Base-by-base conservation (phyloP, 2,329 filamentous ascomycete species). In the Beauveria varroae region DNA sequence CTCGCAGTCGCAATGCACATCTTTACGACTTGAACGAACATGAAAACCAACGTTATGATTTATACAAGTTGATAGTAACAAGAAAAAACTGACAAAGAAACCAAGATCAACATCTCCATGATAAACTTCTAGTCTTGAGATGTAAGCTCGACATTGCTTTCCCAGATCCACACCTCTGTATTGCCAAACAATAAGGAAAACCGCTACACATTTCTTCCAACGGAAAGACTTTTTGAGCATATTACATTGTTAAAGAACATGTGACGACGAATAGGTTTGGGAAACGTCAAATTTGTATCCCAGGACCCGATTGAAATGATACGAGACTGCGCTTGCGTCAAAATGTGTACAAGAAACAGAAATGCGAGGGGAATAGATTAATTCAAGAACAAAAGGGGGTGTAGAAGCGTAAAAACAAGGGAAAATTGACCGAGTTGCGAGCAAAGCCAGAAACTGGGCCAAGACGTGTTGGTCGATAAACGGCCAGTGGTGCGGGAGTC, bases 281-380 rank as follows among this genome's bases (percentile, higher is more conserved):
- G 61, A 56, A 54, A 30, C 57, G 47, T 52, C 57, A 20, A 61
- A 41, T 46, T 37, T 54, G 43, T 61, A 61, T 61, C 44, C 51
- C 58, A 56, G 51, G 34, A 30, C 51, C 26, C 43, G 44, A 55
- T 26, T 49, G 57, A 51, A n/a, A 41, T 28, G 47, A 24, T n/a
- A 22, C 24, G 30, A 22, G 40, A 10, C 30, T 30, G 46, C 34
- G 56, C 47, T 59, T n/a, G 46, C 22, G 49, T 28, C 44, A 18
- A 44, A 61, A 55, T 61, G 55, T 61, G 58, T 55, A 61, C 58
- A 61, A 61, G 58, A 56, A 61, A 52, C 47, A 26, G 43, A 59
- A 10, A 59, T 59, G 47, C 24, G 47, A 51, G 47, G 34, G 22
- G 12, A 59, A 59, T 55, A 55, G 44, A 54, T 60, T 61, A 56